phyloP scores from a whole-genome alignment of 2,329 filamentous ascomycete species.

The Fusarium hostae region DNA sequence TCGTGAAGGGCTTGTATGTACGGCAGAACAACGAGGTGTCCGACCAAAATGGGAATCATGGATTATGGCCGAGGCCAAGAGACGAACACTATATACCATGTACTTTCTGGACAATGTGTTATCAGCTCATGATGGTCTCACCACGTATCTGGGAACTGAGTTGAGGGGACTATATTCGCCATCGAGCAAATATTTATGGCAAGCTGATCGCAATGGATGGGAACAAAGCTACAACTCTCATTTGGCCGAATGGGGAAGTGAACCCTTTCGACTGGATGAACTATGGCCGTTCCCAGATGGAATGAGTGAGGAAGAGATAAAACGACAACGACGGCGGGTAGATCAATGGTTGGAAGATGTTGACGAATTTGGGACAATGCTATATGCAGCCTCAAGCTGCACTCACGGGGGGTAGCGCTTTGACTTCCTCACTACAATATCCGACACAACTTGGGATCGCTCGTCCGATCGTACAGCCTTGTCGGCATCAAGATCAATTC shows the following conservation, averaged over 20 bases:
- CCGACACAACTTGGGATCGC: not conserved
- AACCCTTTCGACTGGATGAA: constrained; percentile 59
- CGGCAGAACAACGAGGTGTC: constrained; percentile 51
- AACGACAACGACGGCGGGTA: constrained; percentile 51
- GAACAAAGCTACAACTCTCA: constrained; percentile 55
- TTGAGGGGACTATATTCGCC: constrained; percentile 57
- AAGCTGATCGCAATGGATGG: constrained; percentile 55
- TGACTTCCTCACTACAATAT: not conserved
- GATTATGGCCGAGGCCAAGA: constrained; percentile 64
- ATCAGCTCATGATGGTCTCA: constrained; percentile 54
- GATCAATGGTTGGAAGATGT: constrained; percentile 61
- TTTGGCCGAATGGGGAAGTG: constrained; percentile 55
- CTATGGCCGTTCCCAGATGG: constrained; percentile 57
- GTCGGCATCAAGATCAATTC: constrained; percentile 48
- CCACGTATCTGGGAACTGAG: constrained; percentile 62
- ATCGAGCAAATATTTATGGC: constrained; percentile 56
- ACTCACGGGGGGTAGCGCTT: constrained; percentile 52
- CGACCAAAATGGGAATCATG: constrained; percentile 64
- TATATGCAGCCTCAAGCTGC: constrained; percentile 60
- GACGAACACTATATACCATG: constrained; percentile 62
- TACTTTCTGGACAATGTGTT: constrained; percentile 65
- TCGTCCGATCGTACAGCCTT: not conserved
- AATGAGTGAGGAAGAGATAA: constrained; percentile 46
- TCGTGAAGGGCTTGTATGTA: constrained; percentile 56
- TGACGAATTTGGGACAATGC: constrained; percentile 65